These are phyloP conservation scores for Rhizophora mangle DNA, from an alignment of 345 rosid species.

Conservation along the genomic window DNA sequence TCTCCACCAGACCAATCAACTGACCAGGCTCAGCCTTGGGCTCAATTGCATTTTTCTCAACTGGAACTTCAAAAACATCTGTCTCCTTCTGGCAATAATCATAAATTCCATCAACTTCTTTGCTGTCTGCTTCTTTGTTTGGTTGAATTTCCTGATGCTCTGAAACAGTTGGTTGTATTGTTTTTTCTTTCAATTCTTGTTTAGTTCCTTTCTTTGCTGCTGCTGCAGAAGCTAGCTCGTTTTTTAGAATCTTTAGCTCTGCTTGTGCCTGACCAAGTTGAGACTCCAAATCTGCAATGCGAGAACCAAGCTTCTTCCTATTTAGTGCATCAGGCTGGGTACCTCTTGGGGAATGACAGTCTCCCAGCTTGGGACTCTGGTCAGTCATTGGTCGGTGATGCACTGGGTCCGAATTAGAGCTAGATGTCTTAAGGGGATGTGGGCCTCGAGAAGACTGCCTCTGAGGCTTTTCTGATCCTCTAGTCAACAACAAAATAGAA, in stretches of 20 bases:
- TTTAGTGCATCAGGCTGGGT: constrained; percentile 53
- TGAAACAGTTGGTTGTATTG: constrained; percentile 35
- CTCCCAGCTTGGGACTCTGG: constrained; percentile 66
- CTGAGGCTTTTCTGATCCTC: constrained; percentile 70
- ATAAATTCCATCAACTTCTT: constrained; percentile 29
- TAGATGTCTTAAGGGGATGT: constrained; percentile 51
- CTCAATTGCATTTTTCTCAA: constrained; percentile 40
- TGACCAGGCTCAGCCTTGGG: constrained; percentile 21
- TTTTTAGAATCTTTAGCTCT: constrained; percentile 72
- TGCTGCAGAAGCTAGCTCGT: constrained; percentile 71
- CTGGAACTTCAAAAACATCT: constrained; percentile 69
- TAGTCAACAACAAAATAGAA: constrained; percentile 16
- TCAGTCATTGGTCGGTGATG: constrained; percentile 54
- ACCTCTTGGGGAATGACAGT: constrained; percentile 75
- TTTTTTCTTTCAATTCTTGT: constrained; percentile 54
- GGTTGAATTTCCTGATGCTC: constrained; percentile 14
- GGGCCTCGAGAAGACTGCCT: constrained; percentile 66
- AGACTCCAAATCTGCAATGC: constrained; percentile 80
- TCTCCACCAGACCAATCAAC: constrained; percentile 17
- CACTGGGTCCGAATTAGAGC: constrained; percentile 48
- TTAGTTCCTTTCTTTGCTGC: constrained; percentile 82
- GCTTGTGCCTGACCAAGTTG: constrained; percentile 95
- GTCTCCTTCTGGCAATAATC: constrained; percentile 52
- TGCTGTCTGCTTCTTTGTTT: constrained; percentile 23
- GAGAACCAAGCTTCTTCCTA: constrained; percentile 78